Base-by-base conservation (phyloP, 2,329 filamentous ascomycete genomes). In the Lecanicillium sp. region DNA sequence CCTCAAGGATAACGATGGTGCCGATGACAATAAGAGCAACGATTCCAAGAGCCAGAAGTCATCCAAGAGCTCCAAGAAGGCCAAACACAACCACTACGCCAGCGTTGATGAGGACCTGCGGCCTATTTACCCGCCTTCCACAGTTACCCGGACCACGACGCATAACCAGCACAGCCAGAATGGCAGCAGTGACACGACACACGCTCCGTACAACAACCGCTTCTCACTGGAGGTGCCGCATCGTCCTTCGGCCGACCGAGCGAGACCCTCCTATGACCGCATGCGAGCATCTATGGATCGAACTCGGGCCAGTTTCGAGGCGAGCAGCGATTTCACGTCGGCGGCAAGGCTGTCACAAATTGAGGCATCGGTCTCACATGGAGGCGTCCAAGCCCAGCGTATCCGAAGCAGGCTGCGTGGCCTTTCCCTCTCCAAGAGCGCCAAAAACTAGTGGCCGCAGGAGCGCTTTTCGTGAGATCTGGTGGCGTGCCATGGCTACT, bases 141-240 rank as follows among this genome's bases (percentile, higher is more conserved):
- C 90, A 51, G 84, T 87, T 35, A 90, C 87, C 13, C 74, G 78
- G 33, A 79, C 78, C 32, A 90, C 84, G 22, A 60, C 60, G 17
- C 83, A 92, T 57, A 90, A 79, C 46, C 69, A 88, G 48, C 81
- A 82, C 36, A 92, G 86, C 52, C 87, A 94, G 56, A 94, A 90
- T 51, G 87, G 88, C 44, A 96, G 89, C 63, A 89, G 95, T 60
- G 90, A 87, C 44, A 96, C 92, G 36, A 89, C 94, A 52, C 94
- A 88, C 59, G 94, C 22, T 25, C 22, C 87, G 17, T 67, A 72
- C 36, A 76, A 72, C 36, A 76, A 78, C 50, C 74, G 79, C 44
- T 65, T 70, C 48, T 81, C 81, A 13, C 57, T 78, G 47, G 81
- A 84, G 43, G 57, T 65, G 36, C 56, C 59, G 14, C 52, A 54